phyloP scores from a whole-genome alignment of 2,329 filamentous ascomycete genomes.

The Fusarium staphyleae region DNA sequence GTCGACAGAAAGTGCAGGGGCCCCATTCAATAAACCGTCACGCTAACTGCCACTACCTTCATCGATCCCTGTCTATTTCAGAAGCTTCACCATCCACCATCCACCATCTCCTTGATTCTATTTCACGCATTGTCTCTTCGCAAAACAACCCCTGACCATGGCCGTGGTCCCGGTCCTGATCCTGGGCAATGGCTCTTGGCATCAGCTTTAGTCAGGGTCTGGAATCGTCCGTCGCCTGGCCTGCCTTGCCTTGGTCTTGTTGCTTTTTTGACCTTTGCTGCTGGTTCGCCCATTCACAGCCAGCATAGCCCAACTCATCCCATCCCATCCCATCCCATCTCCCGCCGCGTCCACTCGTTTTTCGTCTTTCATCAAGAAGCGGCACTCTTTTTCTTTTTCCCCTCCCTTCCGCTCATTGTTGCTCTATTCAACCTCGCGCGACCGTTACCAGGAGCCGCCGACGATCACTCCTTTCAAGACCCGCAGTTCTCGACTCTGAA shows the following conservation, averaged over 20 bases:
- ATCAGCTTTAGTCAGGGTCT: slow-evolving; percentile 7
- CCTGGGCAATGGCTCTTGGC: slow-evolving; percentile 3
- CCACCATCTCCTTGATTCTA: background rate
- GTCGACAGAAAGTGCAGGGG: background rate
- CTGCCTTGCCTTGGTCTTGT: background rate
- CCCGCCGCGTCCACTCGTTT: slow-evolving; percentile 18
- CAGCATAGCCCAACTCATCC: background rate
- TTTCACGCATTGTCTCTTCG: background rate
- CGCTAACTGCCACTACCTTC: slow-evolving; percentile 34
- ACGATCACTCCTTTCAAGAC: slow-evolving; percentile 37
- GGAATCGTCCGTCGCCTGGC: slow-evolving; percentile 2
- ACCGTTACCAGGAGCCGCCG: slow-evolving; percentile 34
- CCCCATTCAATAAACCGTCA: slow-evolving; percentile 41
- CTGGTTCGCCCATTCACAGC: background rate
- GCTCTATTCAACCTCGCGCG: slow-evolving; percentile 28
- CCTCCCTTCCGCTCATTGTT: slow-evolving; percentile 12
- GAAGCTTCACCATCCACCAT: background rate
- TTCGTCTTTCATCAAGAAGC: slow-evolving; percentile 23
- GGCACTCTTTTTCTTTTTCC: slow-evolving; percentile 25
- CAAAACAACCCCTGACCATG: background rate
- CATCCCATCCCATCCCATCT: slow-evolving; percentile 8
- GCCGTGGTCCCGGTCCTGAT: slow-evolving; percentile 2
- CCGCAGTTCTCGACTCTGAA: slow-evolving; percentile 18
- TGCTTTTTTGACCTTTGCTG: background rate
- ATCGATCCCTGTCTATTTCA: slow-evolving; percentile 24